These are phyloP conservation scores for Echinosophora koreensis DNA, from an alignment of 306 rosid species.

Conservation along the genomic window DNA sequence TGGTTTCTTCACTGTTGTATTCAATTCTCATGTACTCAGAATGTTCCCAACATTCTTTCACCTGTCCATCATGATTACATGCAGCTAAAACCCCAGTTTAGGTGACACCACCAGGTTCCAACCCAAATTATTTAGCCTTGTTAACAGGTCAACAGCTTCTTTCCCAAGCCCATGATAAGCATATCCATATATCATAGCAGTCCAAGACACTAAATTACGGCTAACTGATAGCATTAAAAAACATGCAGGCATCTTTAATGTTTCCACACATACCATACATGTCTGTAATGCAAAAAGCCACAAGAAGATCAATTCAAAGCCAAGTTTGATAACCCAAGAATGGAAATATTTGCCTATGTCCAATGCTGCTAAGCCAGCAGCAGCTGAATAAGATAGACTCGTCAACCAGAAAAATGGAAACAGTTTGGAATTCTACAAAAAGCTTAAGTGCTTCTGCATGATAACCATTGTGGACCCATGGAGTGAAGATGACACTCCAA, in stretches of 20 bases:
- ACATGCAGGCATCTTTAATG: slow-evolving; percentile 50
- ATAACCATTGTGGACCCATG: too few species aligned
- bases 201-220: slow-evolving; percentile 56
- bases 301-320: slow-evolving; percentile 45
- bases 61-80: too few species aligned
- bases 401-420: too few species aligned
- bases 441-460: too few species aligned
- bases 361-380: too few species aligned
- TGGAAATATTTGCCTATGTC: slow-evolving; percentile 55
- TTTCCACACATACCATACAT: slow-evolving; percentile 56
- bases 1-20: too few species aligned
- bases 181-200: slow-evolving; percentile 60
- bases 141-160: slow-evolving; percentile 52
- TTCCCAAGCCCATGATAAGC: slow-evolving; percentile 58
- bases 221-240: slow-evolving; percentile 45
- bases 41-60: too few species aligned
- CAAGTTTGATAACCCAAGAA: slow-evolving; percentile 50
- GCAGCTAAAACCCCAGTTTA: slow-evolving; percentile 46
- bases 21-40: too few species aligned
- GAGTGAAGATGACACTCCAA: too few species aligned
- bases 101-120: slow-evolving; percentile 27
- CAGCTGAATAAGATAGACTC: too few species aligned
- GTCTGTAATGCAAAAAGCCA: slow-evolving; percentile 54
- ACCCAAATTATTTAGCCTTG: slow-evolving; percentile 49
- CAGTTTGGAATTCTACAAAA: too few species aligned